Percentiles rank a stretch among this genome's conserved stretches.
Evolutionary conservation across 2,329 filamentous ascomycete species (phyloP).

Genomic region (Phoma sp.): DNA sequence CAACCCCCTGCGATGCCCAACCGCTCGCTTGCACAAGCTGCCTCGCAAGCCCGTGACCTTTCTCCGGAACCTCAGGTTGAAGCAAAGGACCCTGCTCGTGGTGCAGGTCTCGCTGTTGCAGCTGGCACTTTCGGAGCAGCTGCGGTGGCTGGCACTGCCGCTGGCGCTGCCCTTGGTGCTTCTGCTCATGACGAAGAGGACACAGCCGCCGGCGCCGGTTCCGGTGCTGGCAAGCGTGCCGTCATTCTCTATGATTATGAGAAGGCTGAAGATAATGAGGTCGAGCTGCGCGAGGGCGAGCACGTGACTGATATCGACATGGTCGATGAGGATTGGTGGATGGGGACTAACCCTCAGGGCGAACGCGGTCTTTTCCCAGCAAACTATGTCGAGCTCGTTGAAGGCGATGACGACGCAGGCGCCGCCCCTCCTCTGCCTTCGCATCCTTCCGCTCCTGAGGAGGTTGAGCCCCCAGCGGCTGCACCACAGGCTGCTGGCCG

Average conservation of each 20-base stretch:
- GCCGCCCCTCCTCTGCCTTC: conserved; percentile 48
- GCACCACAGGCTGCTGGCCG: conserved; percentile 46
- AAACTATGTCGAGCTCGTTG: conserved; percentile 91
- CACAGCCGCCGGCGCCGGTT: conserved; percentile 25
- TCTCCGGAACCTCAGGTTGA: conserved; percentile 68
- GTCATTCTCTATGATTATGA: conserved; percentile 94
- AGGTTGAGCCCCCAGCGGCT: conserved; percentile 40
- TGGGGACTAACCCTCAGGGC: conserved; percentile 84
- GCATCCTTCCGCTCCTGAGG: conserved; percentile 49
- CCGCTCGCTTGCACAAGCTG: conserved; percentile 65
- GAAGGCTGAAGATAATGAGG: conserved; percentile 95
- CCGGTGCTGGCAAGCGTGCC: conserved; percentile 69
- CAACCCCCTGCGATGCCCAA: conserved; percentile 66
- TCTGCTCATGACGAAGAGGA: conserved; percentile 43
- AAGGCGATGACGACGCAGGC: conserved; percentile 59
- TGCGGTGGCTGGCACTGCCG: conserved; percentile 52
- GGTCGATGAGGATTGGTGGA: conserved; percentile 99
- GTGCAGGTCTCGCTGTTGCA: conserved; percentile 55
- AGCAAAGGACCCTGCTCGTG: conserved; percentile 62
- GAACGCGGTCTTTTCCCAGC: conserved; percentile 92
- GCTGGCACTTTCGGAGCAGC: conserved; percentile 51
- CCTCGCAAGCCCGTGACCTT: conserved; percentile 69
- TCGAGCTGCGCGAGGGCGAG: conserved; percentile 88
- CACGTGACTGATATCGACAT: conserved; percentile 91
- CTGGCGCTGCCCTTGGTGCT: conserved; percentile 47